phyloP scores from a whole-genome alignment of 768 basidiomycete genomes.

The Macrolepiota dolichaula region DNA sequence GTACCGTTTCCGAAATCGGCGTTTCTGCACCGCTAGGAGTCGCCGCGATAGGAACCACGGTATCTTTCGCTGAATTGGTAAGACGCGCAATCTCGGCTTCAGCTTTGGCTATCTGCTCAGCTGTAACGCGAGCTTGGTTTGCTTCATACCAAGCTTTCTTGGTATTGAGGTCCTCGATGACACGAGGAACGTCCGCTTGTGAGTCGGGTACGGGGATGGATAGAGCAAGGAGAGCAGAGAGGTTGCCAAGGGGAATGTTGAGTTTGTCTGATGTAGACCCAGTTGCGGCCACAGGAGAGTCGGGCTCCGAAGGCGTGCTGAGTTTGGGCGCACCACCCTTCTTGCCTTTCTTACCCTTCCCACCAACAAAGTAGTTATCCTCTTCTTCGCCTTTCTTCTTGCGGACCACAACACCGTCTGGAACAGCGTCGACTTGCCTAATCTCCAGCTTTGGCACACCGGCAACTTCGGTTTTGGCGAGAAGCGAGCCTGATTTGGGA shows the following conservation, averaged over 20 bases:
- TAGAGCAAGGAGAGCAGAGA: constrained; percentile 81
- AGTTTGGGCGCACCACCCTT: constrained; percentile 33
- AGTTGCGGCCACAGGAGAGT: constrained; percentile 19
- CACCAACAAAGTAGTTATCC: constrained; percentile 73
- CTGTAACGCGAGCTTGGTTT: constrained; percentile 80
- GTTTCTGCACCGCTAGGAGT: constrained; percentile 27
- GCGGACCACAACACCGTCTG: constrained; percentile 66
- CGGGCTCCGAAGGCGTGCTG: constrained; percentile 31
- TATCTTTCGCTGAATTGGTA: constrained; percentile 23
- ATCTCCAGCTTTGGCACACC: constrained; percentile 81
- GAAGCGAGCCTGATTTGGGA: constrained; percentile 20
- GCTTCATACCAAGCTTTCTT: constrained; percentile 96
- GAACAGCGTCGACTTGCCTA: constrained; percentile 73
- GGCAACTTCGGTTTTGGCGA: constrained; percentile 41
- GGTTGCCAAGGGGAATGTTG: constrained; percentile 80
- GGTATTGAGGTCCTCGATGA: constrained; percentile 85
- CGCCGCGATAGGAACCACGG: constrained; percentile 29
- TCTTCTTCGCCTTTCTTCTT: constrained; percentile 96
- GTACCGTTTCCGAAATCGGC: constrained; percentile 25
- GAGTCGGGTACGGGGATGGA: constrained; percentile 89
- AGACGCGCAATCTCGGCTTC: constrained; percentile 72
- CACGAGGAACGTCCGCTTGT: constrained; percentile 70
- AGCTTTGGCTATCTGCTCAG: constrained; percentile 77
- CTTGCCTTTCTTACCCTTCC: constrained; percentile 67
- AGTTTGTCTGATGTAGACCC: constrained; percentile 31